Evolutionary conservation across 2,329 filamentous ascomycete species (phyloP), one percentile per base, ranked within the genome.

Genomic region (Pseudogymnoascus sp.): DNA sequence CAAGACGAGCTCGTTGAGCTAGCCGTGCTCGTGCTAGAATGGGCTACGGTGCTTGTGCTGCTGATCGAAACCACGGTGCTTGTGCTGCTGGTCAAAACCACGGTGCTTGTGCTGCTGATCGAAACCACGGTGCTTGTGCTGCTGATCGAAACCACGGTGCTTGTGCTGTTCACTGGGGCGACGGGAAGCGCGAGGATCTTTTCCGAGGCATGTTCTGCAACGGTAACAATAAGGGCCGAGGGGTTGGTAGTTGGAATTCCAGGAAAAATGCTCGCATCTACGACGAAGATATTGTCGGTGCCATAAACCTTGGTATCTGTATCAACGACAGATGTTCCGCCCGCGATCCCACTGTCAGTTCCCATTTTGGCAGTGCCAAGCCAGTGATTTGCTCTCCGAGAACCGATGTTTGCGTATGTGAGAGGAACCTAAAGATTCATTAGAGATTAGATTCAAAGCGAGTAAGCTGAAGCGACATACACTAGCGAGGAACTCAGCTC

Each of bases 231-330:
- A 42, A 84, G 81, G 1, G 85, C 82, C 60, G 84, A 83, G 1
- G 87, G 88, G 74, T 91, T 91, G 17, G 86, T 84, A 0, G 85
- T 86, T 2, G 86, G 80, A 68, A 89, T 83, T 67, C 87, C 87
- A 0, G 87, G 87, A 76, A 89, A 87, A 69, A 90, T 85, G 65
- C 82, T 83, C 0, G 83, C 87, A 69, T 90, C 87, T 3, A 89
- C 84, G 13, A 89, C 82, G 69, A 86, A 88, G 47, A 88, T 76
- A 74, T 89, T 88, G 69, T 88, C 84, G 0, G 83, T 88, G 42
- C 86, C 86, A 69, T 84, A 88, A 6, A 89, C 84, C 74, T 82
- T 83, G 64, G 84, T 82, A 74, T 88, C 77, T 10, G 78, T 72
- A 68, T 88, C 86, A 1, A 88, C 86, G 2, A 89, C 86, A 1